Conservation (phyloP, 345 rosid genomes). For the Syzygium aromaticum region DNA sequence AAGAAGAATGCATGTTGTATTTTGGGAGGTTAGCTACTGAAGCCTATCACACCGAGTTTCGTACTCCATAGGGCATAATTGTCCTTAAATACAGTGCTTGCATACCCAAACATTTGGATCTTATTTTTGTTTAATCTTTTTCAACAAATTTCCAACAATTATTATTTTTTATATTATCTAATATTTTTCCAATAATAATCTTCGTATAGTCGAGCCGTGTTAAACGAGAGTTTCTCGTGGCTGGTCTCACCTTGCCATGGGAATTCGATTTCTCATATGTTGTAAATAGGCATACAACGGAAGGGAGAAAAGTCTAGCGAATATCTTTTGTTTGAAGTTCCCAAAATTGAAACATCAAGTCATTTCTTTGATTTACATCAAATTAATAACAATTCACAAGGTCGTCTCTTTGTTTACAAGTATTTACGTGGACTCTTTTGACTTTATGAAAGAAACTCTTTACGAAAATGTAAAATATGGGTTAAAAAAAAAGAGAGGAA, state of each 20-base stretch:
- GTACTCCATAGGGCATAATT: fast-evolving
- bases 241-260: not conserved
- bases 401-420: not conserved
- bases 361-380: not conserved
- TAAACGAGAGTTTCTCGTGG: not conserved
- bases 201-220: not conserved
- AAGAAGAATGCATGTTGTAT: fast-evolving
- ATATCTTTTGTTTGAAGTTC: not conserved
- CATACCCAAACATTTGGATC: too few relatives aligned
- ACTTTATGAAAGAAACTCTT: not conserved
- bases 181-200: not conserved
- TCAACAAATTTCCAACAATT: too few relatives aligned
- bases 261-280: not conserved
- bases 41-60: too few relatives aligned
- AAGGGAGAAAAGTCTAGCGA: not conserved
- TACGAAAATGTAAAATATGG: not conserved
- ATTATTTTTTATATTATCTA: too few relatives aligned
- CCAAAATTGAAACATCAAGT: not conserved
- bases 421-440: not conserved
- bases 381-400: not conserved
- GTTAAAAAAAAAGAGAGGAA: too few relatives aligned
- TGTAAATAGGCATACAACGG: not conserved
- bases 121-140: too few relatives aligned
- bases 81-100: too few relatives aligned
- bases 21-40: fast-evolving